phyloP scores from a whole-genome alignment of 2,329 filamentous ascomycete species.

The Trichoderma brevicompactum region DNA sequence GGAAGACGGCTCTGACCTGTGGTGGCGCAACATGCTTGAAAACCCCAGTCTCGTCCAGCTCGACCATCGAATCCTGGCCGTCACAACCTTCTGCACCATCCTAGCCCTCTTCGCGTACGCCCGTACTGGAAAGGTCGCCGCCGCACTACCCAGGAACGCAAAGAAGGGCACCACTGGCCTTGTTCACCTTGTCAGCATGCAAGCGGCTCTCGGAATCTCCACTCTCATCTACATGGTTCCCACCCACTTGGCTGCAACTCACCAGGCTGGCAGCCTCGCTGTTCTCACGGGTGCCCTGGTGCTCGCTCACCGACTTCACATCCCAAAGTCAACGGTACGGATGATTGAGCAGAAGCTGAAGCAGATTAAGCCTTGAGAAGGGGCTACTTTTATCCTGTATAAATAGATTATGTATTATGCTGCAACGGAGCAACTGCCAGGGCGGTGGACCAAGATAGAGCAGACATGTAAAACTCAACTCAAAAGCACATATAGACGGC shows the following conservation, averaged over 20 bases:
- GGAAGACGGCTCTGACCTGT: slow-evolving; percentile 78
- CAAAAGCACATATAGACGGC: slow-evolving; percentile 1
- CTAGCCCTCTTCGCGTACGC: slow-evolving; percentile 81
- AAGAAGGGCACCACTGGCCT: slow-evolving; percentile 75
- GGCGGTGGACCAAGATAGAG: not conserved
- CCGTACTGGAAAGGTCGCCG: slow-evolving; percentile 63
- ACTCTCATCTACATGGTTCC: slow-evolving; percentile 96
- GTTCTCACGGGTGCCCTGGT: slow-evolving; percentile 82
- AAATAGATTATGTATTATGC: slow-evolving; percentile 3
- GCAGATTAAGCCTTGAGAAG: slow-evolving; percentile 33
- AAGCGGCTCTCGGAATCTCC: slow-evolving; percentile 84
- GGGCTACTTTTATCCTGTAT: slow-evolving; percentile 7
- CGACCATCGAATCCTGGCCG: slow-evolving; percentile 90
- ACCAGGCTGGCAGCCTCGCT: slow-evolving; percentile 88
- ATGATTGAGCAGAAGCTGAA: slow-evolving; percentile 60
- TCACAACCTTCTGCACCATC: slow-evolving; percentile 82
- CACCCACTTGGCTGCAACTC: slow-evolving; percentile 81
- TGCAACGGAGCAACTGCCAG: not conserved
- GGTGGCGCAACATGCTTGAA: slow-evolving; percentile 97
- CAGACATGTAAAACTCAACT: slow-evolving; percentile 20
- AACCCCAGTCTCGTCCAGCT: slow-evolving; percentile 96
- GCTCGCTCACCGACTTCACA: slow-evolving; percentile 75
- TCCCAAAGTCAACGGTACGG: slow-evolving; percentile 67
- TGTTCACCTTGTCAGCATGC: slow-evolving; percentile 79
- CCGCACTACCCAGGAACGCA: slow-evolving; percentile 65